Percentiles rank a stretch among this genome's conserved stretches.
Evolutionary conservation across 768 basidiomycete species (phyloP).

Genomic region (Serendipita sp.): DNA sequence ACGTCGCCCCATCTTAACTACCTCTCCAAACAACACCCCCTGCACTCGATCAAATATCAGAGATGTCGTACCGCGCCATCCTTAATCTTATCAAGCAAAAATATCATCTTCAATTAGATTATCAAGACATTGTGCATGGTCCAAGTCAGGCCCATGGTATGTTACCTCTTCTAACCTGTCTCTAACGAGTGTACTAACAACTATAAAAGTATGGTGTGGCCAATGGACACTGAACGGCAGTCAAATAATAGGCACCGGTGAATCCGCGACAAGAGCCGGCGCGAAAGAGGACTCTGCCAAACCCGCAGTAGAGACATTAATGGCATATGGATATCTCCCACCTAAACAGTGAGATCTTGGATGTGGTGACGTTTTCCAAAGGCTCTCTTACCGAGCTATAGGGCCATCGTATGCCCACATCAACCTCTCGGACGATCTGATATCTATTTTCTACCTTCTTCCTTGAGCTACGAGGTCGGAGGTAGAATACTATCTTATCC

Average conservation of each 20-base stretch:
- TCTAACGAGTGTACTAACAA: not conserved
- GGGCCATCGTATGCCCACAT: too few relatives aligned
- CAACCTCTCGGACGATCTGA: too few relatives aligned
- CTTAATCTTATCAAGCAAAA: not conserved
- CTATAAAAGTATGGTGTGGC: constrained; percentile 1
- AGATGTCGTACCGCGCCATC: not conserved
- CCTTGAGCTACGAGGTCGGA: too few relatives aligned
- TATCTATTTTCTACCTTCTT: too few relatives aligned
- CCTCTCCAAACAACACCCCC: not conserved
- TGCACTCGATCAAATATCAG: not conserved
- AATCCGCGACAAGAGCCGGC: not conserved
- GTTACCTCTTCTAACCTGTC: not conserved
- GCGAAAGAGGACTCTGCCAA: constrained; percentile 3
- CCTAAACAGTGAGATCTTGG: not conserved
- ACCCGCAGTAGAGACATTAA: constrained; percentile 1
- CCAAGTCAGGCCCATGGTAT: constrained; percentile 2
- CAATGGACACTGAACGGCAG: not conserved
- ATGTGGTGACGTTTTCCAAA: too few relatives aligned
- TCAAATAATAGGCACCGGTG: not conserved
- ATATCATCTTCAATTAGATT: not conserved
- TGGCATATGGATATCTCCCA: not conserved
- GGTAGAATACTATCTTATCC: too few relatives aligned
- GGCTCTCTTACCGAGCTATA: too few relatives aligned
- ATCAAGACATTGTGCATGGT: not conserved
- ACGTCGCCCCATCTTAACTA: not conserved